Conservation (phyloP, 2,329 filamentous ascomycete genomes). For the Macrophomina pseudophaseolina region DNA sequence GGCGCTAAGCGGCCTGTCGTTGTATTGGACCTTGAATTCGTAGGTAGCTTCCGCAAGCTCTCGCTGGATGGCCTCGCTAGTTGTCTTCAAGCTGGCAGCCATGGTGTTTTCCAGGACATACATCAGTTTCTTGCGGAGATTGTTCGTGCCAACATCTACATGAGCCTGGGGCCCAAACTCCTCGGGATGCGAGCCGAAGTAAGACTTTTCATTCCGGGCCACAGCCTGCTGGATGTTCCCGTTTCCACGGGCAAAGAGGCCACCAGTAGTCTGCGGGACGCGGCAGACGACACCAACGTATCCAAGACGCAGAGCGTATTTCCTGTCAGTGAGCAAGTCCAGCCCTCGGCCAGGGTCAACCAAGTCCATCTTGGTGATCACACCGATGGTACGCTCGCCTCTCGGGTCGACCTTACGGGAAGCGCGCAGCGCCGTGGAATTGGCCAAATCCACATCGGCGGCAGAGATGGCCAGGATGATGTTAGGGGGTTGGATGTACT, state of each 20-base stretch:
- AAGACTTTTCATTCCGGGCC: slow-evolving; percentile 84
- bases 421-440: slow-evolving; percentile 89
- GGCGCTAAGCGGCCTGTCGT: slow-evolving; percentile 90
- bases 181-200: slow-evolving; percentile 80
- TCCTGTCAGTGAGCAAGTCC: slow-evolving; percentile 80
- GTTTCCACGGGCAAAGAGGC: slow-evolving; percentile 82
- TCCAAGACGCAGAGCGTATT: slow-evolving; percentile 92
- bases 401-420: slow-evolving; percentile 91
- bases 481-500: slow-evolving; percentile 96
- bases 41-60: slow-evolving; percentile 97
- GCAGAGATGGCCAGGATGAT: slow-evolving; percentile 97
- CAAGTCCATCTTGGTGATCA: slow-evolving; percentile 99
- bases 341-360: slow-evolving; percentile 82
- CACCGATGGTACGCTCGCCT: slow-evolving; percentile 94
- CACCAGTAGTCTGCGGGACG: slow-evolving; percentile 66
- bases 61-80: slow-evolving; percentile 89
- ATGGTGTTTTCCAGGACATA: slow-evolving; percentile 95
- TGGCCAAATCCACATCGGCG: slow-evolving; percentile 94
- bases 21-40: slow-evolving; percentile 99
- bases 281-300: slow-evolving; percentile 95
- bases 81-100: slow-evolving; percentile 87
- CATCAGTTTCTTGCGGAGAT: slow-evolving; percentile 94
- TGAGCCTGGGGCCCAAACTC: slow-evolving; percentile 78
- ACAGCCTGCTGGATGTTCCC: slow-evolving; percentile 82
- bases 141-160: slow-evolving; percentile 80